Base-by-base conservation (phyloP, 2,329 filamentous ascomycete species). In the Trichothecium sympodiale region DNA sequence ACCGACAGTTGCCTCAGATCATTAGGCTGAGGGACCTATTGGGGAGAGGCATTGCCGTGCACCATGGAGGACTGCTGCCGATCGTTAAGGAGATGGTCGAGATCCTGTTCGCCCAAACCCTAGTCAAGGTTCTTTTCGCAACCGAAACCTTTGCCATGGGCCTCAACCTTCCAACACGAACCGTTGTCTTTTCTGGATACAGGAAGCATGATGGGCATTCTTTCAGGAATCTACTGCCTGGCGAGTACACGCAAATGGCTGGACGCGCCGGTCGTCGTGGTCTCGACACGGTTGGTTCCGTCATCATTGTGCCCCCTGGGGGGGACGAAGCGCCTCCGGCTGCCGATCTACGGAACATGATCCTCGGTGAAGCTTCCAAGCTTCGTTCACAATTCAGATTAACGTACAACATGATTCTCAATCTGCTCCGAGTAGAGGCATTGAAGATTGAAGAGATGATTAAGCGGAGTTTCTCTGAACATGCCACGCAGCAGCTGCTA, bases 381-480 rank as follows among this genome's bases (percentile, higher is more conserved):
- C 71, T 98, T 33, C 77, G 87, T 32, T 96, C 89, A 6, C 91
- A 98, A 53, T 98, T 98, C 67, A 77, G 91, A 41, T 68, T 98
- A 33, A 98, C 93, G 0, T 98, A 98, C 67, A 98, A 96, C 61
- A 98, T 98, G 91, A 98, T 98, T 41, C 66, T 98, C 20, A 98
- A 96, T 52, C 67, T 98, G 23, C 68, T 98, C 33, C 81, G 91
- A 26, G 91, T 98, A 3, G 91, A 98, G 57, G 91, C 91, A 3
- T 63, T 98, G 45, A 96, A 95, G 64, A 96, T 98, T 47, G 91
- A 98, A 56, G 91, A 98, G 60, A 98, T 98, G 91, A 98, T 98
- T 66, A 98, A 98, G 70, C 82, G 91, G 45, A 95, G 88, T 56
- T 98, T 98, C 67, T 95, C 89, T 35, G 91, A 98, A 57, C 91